A percentile compares a stretch with the other conserved stretches of the same genome.
These are phyloP conservation scores for Umbelopsis sp. DNA, from an alignment of 192 early-diverging fungal genomes.

Conservation along the genomic window DNA sequence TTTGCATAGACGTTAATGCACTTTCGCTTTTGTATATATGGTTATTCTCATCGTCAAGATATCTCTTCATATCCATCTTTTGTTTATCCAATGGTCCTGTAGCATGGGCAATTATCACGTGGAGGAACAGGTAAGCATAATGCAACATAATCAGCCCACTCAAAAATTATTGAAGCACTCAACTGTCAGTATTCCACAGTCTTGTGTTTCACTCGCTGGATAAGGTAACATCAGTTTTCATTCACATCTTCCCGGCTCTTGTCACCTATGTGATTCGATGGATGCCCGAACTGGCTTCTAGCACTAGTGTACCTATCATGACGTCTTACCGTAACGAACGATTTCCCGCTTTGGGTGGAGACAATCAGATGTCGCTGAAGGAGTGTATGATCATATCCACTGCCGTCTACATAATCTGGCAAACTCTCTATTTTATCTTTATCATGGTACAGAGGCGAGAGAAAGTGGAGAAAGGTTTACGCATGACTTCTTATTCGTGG, in stretches of 20 bases:
- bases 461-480: slow-evolving; percentile 40
- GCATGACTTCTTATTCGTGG: slow-evolving; percentile 65
- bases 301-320: slow-evolving; percentile 11
- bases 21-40: slow-evolving; percentile 57
- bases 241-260: slow-evolving; percentile 66
- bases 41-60: slow-evolving; percentile 38
- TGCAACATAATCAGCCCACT: neutral
- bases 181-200: slow-evolving; percentile 14
- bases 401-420: slow-evolving; percentile 31
- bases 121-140: slow-evolving; percentile 36
- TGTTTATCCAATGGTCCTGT: slow-evolving; percentile 64
- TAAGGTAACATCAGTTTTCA: slow-evolving; percentile 66
- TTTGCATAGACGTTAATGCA: slow-evolving; percentile 46
- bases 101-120: slow-evolving; percentile 66
- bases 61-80: slow-evolving; percentile 42
- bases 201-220: slow-evolving; percentile 66
- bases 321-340: slow-evolving; percentile 31
- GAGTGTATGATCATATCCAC: slow-evolving; percentile 22
- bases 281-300: slow-evolving; percentile 45
- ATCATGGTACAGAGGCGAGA: slow-evolving; percentile 33
- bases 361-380: slow-evolving; percentile 8
- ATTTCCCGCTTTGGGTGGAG: slow-evolving; percentile 48
- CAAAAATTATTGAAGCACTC: neutral
- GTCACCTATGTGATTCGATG: slow-evolving; percentile 60
- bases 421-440: slow-evolving; percentile 31